These are phyloP conservation scores for Heritiera fomes DNA, from an alignment of 345 rosid genomes.

Conservation along the genomic window DNA sequence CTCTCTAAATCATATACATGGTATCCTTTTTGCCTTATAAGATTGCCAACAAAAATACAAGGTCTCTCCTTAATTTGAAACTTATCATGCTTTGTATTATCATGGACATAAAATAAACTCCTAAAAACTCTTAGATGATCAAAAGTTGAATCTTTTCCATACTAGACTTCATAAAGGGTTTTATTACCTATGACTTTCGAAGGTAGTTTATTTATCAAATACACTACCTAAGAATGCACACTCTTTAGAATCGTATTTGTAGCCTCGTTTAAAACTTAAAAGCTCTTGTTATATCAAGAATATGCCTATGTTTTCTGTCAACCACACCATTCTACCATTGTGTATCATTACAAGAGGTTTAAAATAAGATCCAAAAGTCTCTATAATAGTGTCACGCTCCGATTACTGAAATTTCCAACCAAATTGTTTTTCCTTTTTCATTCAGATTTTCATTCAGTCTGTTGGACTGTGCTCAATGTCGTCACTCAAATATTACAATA, in stretches of 20 bases:
- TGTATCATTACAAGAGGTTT: too few relatives aligned
- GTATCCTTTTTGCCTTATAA: background rate
- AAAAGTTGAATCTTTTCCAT: background rate
- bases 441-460: too few relatives aligned
- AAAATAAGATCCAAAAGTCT: too few relatives aligned
- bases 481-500: too few relatives aligned
- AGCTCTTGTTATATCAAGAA: background rate
- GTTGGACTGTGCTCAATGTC: too few relatives aligned
- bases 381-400: too few relatives aligned
- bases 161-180: background rate
- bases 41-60: background rate
- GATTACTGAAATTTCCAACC: too few relatives aligned
- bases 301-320: background rate
- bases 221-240: background rate
- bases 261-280: background rate
- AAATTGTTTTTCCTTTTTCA: too few relatives aligned
- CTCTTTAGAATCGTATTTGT: background rate
- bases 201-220: background rate
- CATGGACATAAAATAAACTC: background rate
- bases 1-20: background rate
- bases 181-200: background rate
- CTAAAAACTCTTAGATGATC: background rate
- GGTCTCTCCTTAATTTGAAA: background rate
- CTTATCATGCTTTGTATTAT: background rate
- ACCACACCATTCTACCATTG: background rate